Conservation (phyloP, 371 early-diverging fungal genomes). For the Mucor saturninus region DNA sequence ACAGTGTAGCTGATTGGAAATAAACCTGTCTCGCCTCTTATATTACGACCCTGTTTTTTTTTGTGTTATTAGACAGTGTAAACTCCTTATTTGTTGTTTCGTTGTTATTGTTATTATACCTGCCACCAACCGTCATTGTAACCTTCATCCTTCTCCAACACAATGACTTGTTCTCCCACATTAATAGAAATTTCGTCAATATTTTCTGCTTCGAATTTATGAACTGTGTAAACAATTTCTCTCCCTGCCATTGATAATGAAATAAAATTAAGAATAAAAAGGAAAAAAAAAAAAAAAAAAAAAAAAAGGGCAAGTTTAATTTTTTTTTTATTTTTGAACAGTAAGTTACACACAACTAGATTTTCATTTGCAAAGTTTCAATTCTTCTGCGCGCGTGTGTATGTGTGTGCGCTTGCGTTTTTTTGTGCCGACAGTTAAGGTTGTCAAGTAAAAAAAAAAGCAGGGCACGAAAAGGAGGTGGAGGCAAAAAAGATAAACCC, state of each 20-base stretch:
- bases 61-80: no score
- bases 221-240: slow-evolving; percentile 65
- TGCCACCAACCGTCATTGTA: slow-evolving; percentile 68
- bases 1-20: slow-evolving; percentile 67
- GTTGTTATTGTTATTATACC: no score
- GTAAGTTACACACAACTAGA: background rate
- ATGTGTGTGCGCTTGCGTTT: background rate
- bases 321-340: no score
- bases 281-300: slow-evolving; percentile 9
- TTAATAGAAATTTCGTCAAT: slow-evolving; percentile 77
- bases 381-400: background rate
- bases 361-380: background rate
- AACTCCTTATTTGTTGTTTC: no score
- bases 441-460: background rate
- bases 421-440: no score
- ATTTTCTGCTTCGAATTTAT: slow-evolving; percentile 68
- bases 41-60: slow-evolving; percentile 73
- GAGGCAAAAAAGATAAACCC: no score
- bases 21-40: slow-evolving; percentile 70
- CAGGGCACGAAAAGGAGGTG: no score
- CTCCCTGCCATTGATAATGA: slow-evolving; percentile 21
- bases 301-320: slow-evolving; percentile 3
- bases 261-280: slow-evolving; percentile 3
- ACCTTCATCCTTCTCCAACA: slow-evolving; percentile 75
- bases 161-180: slow-evolving; percentile 64